Base-by-base conservation (phyloP, 805 yeast genomes). In the Saccharomycopsis fodiens region DNA sequence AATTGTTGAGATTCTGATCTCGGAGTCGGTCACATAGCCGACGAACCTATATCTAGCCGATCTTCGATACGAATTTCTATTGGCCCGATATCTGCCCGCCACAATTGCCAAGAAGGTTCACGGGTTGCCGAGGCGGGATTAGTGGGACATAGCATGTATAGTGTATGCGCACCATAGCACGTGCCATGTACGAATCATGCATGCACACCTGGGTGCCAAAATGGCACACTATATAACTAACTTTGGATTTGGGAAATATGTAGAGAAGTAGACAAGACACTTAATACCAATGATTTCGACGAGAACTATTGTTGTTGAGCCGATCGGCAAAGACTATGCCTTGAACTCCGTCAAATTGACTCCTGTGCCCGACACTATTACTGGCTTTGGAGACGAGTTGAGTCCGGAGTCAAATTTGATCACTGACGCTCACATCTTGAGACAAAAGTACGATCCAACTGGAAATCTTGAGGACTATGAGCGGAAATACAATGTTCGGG, bases 291-390 rank as follows among this genome's bases (percentile, higher is more conserved):
- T 25, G 29, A 25, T 25, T 10, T 25, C 29, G 6, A 10, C 29
- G 10, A 25, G 29, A 25, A 25, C 29, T 10, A 25, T 25, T 25
- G 29, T 25, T 25, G 29, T 25, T 10, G 29, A 25, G 29, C 29
- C 29, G 6, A 25, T 25, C 10, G 29, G 29, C 29, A 25, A 25
- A 25, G 39, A 45, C 19, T 23, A 16, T 35, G 36, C 44, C 4
- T 43, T 36, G 32, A 43, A 47, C 30, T 39, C 47, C 3, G 44
- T 47, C 37, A 29, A 39, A 34, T 39, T 47, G 1, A 47, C 51
- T 12, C 51, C 47, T 15, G 41, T 47, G 4, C 51, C 51, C 6
- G 44, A 31, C 8, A 32, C 27, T 4, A 15, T 39, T 15, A 20
- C 20, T 15, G 41, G 32, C 6, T 32, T 35, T 15, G 47, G 47